A percentile compares a stretch with the other conserved stretches of the same genome.
Evolutionary conservation across 2,329 filamentous ascomycete genomes (phyloP).

Genomic region (Albophoma yamanashiensis): DNA sequence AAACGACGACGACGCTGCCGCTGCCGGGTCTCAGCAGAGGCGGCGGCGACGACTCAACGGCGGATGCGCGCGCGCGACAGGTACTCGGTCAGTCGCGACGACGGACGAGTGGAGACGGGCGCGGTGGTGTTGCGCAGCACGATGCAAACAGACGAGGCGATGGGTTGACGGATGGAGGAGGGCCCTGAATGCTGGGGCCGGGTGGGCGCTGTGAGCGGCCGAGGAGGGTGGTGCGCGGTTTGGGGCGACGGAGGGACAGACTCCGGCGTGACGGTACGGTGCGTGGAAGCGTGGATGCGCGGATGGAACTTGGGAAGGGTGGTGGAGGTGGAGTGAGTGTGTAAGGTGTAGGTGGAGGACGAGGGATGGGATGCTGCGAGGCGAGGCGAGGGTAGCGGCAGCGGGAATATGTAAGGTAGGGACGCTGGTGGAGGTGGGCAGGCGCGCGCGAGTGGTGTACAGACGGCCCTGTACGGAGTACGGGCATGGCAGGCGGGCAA

Average conservation of each 20-base stretch:
- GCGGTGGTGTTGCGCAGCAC: neutral
- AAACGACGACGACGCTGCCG: neutral
- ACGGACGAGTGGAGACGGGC: neutral
- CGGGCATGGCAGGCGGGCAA: neutral
- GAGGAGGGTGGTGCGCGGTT: neutral
- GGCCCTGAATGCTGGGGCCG: conserved; percentile 5
- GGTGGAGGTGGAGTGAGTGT: conserved; percentile 3
- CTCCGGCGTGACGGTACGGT: conserved; percentile 3
- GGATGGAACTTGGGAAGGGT: conserved; percentile 4
- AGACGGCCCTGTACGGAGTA: neutral
- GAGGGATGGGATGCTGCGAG: conserved; percentile 3
- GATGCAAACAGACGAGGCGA: neutral
- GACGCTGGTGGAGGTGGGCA: neutral
- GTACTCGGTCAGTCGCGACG: neutral
- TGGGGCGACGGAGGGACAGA: conserved; percentile 3
- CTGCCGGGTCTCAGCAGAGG: neutral
- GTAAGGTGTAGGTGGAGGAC: conserved; percentile 2
- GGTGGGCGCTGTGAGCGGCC: conserved; percentile 5
- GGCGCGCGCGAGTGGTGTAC: neutral
- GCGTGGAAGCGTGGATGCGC: conserved; percentile 2
- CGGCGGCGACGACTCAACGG: neutral
- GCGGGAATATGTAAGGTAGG: neutral
- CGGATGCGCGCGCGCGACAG: neutral
- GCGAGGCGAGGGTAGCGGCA: conserved; percentile 1
- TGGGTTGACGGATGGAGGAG: neutral